These are phyloP conservation scores for Penicillium fimorum DNA, from an alignment of 495 filamentous ascomycete species.

Conservation along the genomic window DNA sequence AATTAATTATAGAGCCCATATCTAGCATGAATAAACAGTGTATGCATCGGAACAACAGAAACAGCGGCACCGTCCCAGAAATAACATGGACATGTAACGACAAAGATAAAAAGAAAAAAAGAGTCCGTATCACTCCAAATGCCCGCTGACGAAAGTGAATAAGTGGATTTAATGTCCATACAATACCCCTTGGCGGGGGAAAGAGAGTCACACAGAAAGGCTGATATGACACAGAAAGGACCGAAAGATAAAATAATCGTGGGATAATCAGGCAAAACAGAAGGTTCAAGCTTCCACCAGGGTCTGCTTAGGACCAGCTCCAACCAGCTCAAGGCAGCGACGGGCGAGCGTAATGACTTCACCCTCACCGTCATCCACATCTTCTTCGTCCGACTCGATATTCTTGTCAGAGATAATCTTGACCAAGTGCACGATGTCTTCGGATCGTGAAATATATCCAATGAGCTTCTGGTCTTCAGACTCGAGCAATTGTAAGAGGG, in stretches of 20 bases:
- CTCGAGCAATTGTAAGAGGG: constrained; percentile 89
- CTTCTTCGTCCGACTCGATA: constrained; percentile 86
- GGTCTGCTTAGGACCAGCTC: constrained; percentile 55
- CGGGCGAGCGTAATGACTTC: constrained; percentile 92
- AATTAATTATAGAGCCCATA: constrained; percentile 33
- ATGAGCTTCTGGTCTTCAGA: constrained; percentile 87
- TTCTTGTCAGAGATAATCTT: constrained; percentile 85
- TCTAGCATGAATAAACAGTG: constrained; percentile 37
- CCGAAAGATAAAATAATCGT: constrained; percentile 18
- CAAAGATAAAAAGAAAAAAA: constrained; percentile 15
- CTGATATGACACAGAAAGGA: constrained; percentile 13
- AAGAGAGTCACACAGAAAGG: constrained; percentile 14
- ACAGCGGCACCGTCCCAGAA: constrained; percentile 24
- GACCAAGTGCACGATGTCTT: constrained; percentile 88
- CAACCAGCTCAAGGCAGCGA: constrained; percentile 83
- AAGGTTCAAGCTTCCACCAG: constrained; percentile 52
- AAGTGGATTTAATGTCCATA: constrained; percentile 37
- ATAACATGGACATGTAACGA: constrained; percentile 22
- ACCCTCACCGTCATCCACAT: constrained; percentile 86
- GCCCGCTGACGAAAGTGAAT: constrained; percentile 35
- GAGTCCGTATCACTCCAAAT: constrained; percentile 37
- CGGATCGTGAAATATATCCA: constrained; percentile 77
- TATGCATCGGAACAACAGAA: constrained; percentile 33
- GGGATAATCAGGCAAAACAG: constrained; percentile 4
- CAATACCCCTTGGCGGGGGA: constrained; percentile 28